Base-by-base conservation (phyloP, 768 basidiomycete genomes). In the Daedaleopsis sinensis region DNA sequence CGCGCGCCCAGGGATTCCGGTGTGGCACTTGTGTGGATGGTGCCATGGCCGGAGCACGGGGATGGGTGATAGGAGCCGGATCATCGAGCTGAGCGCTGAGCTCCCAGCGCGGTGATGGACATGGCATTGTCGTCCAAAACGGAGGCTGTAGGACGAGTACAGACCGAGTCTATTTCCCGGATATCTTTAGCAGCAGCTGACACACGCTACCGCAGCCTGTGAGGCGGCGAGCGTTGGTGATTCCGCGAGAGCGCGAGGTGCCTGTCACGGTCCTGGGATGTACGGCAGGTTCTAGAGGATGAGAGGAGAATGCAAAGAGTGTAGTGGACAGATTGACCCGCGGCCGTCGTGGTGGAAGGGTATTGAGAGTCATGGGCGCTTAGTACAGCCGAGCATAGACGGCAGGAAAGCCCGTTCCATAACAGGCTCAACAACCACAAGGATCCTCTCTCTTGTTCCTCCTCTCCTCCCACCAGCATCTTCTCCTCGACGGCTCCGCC, bases 371-470 rank as follows among this genome's bases (percentile, higher is more conserved):
- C 23, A 44, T 47, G 43, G 35, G 24, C 55, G 32, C 3, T 37
- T 37, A 49, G 55, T 38, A 38, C 23, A 38, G 37, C 37, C 27
- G 51, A 9, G 35, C 16, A 16, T 32, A 27, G 32, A 10, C 42
- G 16, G 32, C 47, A 48, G 11, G 47, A 48, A 21, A 7, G 21
- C 19, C 23, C 44, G 52, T 60, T 56, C 60, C 60, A 61, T 56
- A 61, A 61, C 55, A 56, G 50, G 60, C 60, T 54, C 42, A 61
- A 57, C 60, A 37, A 57, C 60, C 35, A 54, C 54, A 61, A 61
- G 60, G 49, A 36, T 39, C 61, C 23, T 57, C 61, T 62, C 51
- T 57, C 39, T 50, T 51, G 21, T 36, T 27, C 23, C 32, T 46
- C 46, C 52, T 24, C 52, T 53, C 44, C 27, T 48, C 48, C 52